Evolutionary conservation across 1,284 basidiomycete genomes (phyloP).

Genomic region (Neolentinus lepideus): DNA sequence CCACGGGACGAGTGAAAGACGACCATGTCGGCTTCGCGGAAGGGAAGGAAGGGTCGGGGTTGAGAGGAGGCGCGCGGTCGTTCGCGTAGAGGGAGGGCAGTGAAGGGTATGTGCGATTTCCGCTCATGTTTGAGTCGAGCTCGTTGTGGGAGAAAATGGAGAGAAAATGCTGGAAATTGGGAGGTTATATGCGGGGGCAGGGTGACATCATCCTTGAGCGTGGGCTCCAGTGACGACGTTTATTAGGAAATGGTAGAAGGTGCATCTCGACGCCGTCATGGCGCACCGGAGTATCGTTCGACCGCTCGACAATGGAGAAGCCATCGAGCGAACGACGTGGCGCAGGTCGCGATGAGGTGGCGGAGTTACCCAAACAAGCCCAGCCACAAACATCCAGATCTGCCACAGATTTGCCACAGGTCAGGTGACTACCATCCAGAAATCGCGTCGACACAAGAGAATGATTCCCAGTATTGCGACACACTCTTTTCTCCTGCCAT

Average conservation of each 20-base stretch:
- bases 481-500: too few species aligned
- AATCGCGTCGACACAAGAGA: too few species aligned
- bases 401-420: too few species aligned
- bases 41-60: not conserved
- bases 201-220: not conserved
- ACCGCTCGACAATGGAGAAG: too few species aligned
- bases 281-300: too few species aligned
- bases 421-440: too few species aligned
- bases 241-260: not conserved
- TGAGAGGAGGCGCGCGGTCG: not conserved
- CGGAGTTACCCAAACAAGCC: too few species aligned
- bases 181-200: not conserved
- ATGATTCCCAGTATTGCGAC: too few species aligned
- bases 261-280: too few species aligned
- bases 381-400: too few species aligned
- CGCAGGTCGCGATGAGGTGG: too few species aligned
- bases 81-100: not conserved
- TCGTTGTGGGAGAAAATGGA: not conserved
- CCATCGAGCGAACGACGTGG: too few species aligned
- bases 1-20: conserved; percentile 1
- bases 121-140: not conserved
- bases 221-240: not conserved
- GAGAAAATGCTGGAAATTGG: not conserved
- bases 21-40: not conserved
- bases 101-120: not conserved